Evolutionary conservation across 192 early-diverging fungal genomes (phyloP), one percentile per base, ranked within the genome.

Genomic region (Phlyctochytrium planicorne): DNA sequence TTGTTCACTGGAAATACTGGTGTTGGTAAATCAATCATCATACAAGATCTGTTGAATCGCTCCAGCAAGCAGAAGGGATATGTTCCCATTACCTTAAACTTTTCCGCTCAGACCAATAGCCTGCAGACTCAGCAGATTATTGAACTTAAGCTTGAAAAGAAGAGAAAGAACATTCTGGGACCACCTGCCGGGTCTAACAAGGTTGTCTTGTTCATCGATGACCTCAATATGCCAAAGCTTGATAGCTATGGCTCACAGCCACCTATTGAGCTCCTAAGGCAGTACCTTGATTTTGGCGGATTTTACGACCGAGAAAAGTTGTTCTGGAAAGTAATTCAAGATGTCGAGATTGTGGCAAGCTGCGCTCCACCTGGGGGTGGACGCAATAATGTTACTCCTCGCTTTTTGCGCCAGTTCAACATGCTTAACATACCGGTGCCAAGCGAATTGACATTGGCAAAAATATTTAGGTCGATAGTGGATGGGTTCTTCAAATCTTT

Each of bases 241-340:
- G 84, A 86, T 60, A 86, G 81, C 0, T 86, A 86, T 63, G 84
- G 84, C 25, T 81, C 84, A 34, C 84, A 86, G 53, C 80, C 84
- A 37, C 80, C 84, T 3, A 84, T 86, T 55, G 84, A 86, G 53
- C 69, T 86, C 2, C 62, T 86, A 2, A 57, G 84, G 32, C 84
- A 86, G 67, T 86, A 84, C 60, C 52, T 86, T 23, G 84, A 82
- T 47, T 84, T 78, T 62, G 69, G 75, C 30, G 84, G 84, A 4
- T 86, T 86, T 62, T 86, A 86, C 71, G 84, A 86, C 61, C 74
- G 84, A 50, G 84, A 86, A 63, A 82, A 79, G 37, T 70, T 86
- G 20, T 59, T 66, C 2, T 86, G 84, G 84, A 84, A 82, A 69
- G 74, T 77, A 14, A 72, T 86, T 24, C 76, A 86, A 60, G 84